These are phyloP conservation scores for Scedosporium apiospermum DNA, from an alignment of 2,329 filamentous ascomycete species.

Conservation along the genomic window DNA sequence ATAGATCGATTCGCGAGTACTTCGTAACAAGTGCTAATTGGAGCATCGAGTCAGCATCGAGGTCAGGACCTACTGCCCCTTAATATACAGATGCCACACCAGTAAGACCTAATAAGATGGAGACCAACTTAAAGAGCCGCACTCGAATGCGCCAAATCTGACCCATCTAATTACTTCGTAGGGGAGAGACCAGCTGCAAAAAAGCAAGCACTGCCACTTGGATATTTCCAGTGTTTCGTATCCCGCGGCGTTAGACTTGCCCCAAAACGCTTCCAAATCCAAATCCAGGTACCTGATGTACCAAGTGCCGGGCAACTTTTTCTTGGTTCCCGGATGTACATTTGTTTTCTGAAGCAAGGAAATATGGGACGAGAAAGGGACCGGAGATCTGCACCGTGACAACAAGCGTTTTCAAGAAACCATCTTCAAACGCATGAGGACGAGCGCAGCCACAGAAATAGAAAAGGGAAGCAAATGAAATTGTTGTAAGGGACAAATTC, in stretches of 20 bases:
- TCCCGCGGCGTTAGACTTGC: not conserved
- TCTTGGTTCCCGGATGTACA: not conserved
- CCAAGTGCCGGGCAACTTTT: not conserved
- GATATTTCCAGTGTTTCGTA: not conserved
- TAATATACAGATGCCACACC: not conserved
- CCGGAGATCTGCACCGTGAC: not conserved
- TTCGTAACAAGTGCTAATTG: not conserved
- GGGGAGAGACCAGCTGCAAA: not conserved
- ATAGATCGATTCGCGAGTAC: no score
- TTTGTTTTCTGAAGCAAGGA: not conserved
- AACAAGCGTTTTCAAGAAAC: not conserved
- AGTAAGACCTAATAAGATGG: not conserved
- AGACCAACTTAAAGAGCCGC: not conserved
- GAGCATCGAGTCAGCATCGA: not conserved
- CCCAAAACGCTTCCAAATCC: not conserved
- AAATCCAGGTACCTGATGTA: not conserved
- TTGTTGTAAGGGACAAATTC: not conserved
- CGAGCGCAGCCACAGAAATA: not conserved
- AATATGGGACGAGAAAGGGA: slow-evolving; percentile 1
- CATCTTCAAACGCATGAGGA: not conserved
- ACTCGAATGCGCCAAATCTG: no score
- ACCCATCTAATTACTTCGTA: no score
- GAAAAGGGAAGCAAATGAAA: not conserved
- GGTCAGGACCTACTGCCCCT: not conserved
- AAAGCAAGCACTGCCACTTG: not conserved